phyloP scores from a whole-genome alignment of 2,329 filamentous ascomycete genomes.

The Exophiala bonariae region DNA sequence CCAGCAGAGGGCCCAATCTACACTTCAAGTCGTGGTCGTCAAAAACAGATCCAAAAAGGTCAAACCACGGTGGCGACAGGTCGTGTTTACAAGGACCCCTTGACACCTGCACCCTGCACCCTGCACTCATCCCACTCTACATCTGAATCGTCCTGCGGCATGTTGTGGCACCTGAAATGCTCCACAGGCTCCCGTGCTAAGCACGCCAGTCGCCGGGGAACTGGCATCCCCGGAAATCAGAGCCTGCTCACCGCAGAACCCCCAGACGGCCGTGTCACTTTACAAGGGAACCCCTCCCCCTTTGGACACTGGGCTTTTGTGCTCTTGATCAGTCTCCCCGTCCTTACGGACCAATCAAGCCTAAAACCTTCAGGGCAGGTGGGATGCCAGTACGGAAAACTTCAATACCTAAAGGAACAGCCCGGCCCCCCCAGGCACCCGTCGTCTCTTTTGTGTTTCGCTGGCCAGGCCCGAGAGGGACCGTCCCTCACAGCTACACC shows the following conservation, averaged over 20 bases:
- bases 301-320: background rate
- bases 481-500: too few relatives aligned
- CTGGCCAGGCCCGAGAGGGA: too few relatives aligned
- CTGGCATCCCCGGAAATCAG: constrained; percentile 11
- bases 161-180: background rate
- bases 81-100: background rate
- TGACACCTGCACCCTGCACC: background rate
- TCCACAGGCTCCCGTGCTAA: constrained; percentile 3
- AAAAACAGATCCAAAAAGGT: background rate
- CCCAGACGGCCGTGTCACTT: background rate
- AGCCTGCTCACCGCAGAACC: constrained; percentile 8
- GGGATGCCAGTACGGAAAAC: too few relatives aligned
- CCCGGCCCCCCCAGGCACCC: too few relatives aligned
- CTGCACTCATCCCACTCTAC: constrained; percentile 1
- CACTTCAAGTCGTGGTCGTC: background rate
- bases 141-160: constrained; percentile 5
- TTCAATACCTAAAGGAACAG: too few relatives aligned
- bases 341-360: background rate
- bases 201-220: constrained; percentile 21
- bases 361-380: too few relatives aligned
- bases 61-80: background rate
- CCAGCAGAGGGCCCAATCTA: too few relatives aligned
- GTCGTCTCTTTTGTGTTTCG: too few relatives aligned
- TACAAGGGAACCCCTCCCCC: background rate
- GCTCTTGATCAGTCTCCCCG: too few relatives aligned